These are phyloP conservation scores for Fusarium sp. DNA, from an alignment of 2,329 filamentous ascomycete species.

Conservation along the genomic window DNA sequence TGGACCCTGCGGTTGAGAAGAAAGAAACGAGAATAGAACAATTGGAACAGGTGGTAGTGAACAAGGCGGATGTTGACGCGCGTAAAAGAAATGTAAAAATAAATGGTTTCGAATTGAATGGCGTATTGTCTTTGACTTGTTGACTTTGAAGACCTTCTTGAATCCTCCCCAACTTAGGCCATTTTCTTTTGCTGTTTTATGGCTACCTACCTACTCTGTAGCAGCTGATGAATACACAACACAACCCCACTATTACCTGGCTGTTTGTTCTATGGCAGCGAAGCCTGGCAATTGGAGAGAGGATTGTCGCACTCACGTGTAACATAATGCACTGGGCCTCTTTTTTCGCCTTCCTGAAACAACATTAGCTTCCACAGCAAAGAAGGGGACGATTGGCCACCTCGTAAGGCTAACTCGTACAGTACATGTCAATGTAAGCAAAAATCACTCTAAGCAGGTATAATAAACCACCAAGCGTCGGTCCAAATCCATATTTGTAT, in stretches of 20 bases:
- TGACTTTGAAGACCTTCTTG: not conserved
- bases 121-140: not conserved
- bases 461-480: not conserved
- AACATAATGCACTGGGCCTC: not conserved
- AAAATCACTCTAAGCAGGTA: no score
- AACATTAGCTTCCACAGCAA: not conserved
- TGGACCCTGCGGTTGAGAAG: not conserved
- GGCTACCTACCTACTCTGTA: no score
- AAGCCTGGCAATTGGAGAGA: no score
- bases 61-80: not conserved
- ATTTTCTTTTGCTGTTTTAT: no score
- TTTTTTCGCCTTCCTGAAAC: not conserved
- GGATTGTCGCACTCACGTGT: not conserved
- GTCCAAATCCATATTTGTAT: not conserved
- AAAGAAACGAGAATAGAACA: conserved; percentile 33
- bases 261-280: no score
- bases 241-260: no score
- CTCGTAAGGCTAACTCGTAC: not conserved
- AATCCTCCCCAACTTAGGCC: no score
- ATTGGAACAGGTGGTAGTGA: not conserved
- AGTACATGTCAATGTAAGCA: not conserved
- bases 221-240: no score
- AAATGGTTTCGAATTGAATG: not conserved
- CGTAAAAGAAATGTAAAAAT: conserved; percentile 4
- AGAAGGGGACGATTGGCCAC: not conserved